Percentiles rank a stretch among this genome's conserved stretches.
phyloP scores from a whole-genome alignment of 2,329 filamentous ascomycete genomes.

The Sporothrix sp. region DNA sequence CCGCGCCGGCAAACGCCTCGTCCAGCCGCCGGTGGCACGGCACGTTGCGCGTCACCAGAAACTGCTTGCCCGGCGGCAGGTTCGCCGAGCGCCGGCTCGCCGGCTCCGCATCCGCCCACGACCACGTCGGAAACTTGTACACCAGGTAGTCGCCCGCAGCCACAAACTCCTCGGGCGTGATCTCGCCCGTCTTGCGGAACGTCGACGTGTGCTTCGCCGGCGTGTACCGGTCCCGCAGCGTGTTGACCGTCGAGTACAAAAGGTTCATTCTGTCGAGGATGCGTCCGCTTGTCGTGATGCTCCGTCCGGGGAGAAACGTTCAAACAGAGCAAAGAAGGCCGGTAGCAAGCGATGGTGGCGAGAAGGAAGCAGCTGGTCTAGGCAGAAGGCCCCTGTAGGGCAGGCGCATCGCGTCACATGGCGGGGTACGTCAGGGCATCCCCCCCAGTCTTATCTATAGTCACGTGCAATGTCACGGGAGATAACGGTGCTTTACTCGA shows the following conservation, averaged over 20 bases:
- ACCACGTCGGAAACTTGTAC: conserved; percentile 98
- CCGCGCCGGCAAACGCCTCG: conserved; percentile 84
- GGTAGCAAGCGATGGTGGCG: not conserved
- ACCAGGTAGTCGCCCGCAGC: conserved; percentile 94
- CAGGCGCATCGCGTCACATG: conserved; percentile 2
- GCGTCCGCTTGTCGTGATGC: not conserved
- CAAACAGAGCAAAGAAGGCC: not conserved
- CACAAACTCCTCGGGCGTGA: conserved; percentile 95
- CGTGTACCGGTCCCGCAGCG: conserved; percentile 82
- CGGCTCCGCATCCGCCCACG: conserved; percentile 85
- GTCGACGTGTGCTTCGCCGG: conserved; percentile 84
- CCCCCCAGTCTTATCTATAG: too few relatives aligned
- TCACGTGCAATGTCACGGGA: too few relatives aligned
- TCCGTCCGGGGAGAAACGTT: too few relatives aligned
- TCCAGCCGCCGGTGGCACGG: conserved; percentile 87
- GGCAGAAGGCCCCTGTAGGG: too few relatives aligned
- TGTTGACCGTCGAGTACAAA: conserved; percentile 86
- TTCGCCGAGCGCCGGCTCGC: conserved; percentile 67
- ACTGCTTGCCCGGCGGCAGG: conserved; percentile 86
- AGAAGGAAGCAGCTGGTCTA: not conserved
- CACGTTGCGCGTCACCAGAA: conserved; percentile 85
- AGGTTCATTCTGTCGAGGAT: conserved; percentile 60
- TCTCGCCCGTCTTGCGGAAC: conserved; percentile 87
- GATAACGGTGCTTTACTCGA: not conserved
- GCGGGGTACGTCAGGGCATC: not conserved